Base-by-base conservation (phyloP, 371 early-diverging fungal genomes). In the Blakeslea trispora region DNA sequence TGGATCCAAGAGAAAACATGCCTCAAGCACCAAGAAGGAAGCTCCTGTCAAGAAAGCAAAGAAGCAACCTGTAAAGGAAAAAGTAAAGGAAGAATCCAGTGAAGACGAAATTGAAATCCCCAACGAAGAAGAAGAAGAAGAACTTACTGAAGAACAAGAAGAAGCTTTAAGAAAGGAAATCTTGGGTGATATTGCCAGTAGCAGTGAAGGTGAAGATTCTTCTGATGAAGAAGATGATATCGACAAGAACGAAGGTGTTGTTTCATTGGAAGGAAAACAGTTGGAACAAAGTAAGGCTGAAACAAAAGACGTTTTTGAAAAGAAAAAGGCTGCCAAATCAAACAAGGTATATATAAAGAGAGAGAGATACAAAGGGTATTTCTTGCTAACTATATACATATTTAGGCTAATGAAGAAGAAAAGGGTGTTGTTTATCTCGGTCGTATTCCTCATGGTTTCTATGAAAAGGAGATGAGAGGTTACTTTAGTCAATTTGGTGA, bases 401-500 rank as follows among this genome's bases (percentile, higher is more conserved):
- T n/a, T n/a, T n/a, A 43, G 28, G 28, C 28, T 28, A 6, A 19
- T 51, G 66, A 46, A 14, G 37, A 37, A 54, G 68, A 55, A 52
- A 71, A 63, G 71, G 94, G 95, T 54, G 91, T 91, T 15, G 70
- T 96, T 14, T 96, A 91, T 65, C 68, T 97, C 43, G 93, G 94
- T 35, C 88, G 91, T 51, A 89, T 97, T 51, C 98, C 98, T 6
- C 93, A 94, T 57, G 95, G 95, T n/a, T 96, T 97, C 72, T 91
- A 95, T 72, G 98, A 97, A 69, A 71, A 85, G 15, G 87, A 94
- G 68, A 93, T 97, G 93, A 59, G 68, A 49, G 75, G 71, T 0
- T 97, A 97, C 75, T 97, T 97, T 77, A 63, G 76, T 22, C 97
- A 97, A 68, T 97, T 97, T 69, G 98, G 98, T 35, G 77, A 79